Percentiles rank a stretch among this genome's conserved stretches.
Conservation (phyloP, 106 monocot genomes). For the Amphibolis antarctica region DNA sequence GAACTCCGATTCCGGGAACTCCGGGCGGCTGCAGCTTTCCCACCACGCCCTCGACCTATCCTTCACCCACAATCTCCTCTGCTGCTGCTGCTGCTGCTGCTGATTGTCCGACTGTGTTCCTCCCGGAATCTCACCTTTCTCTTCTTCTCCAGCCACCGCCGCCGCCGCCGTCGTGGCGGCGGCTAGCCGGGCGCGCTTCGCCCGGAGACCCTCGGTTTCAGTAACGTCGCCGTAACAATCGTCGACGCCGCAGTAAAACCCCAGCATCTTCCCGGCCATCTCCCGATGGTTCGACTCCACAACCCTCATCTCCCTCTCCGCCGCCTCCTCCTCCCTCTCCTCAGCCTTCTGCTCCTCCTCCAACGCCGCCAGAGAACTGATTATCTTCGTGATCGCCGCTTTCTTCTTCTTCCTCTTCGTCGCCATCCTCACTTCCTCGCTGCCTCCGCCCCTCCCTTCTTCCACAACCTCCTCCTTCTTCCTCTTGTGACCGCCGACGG, state of each 20-base stretch:
- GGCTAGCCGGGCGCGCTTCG: conserved; percentile 4
- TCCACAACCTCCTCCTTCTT: neutral
- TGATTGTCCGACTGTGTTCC: neutral
- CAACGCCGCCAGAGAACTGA: conserved; percentile 36
- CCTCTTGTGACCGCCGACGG: conserved; percentile 1
- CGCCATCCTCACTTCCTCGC: neutral
- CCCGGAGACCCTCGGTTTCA: conserved; percentile 16
- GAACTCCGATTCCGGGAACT: conserved; percentile 42
- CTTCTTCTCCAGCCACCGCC: neutral
- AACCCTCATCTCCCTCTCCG: conserved; percentile 18
- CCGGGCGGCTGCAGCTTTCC: conserved; percentile 38
- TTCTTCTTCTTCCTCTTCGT: conserved; percentile 12
- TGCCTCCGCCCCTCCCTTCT: neutral
- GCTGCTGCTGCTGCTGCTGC: conserved; percentile 3
- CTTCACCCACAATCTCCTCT: conserved; percentile 44
- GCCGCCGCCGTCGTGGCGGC: conserved; percentile 15
- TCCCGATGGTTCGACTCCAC: conserved; percentile 23
- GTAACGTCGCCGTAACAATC: conserved; percentile 31
- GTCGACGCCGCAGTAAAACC: conserved; percentile 20
- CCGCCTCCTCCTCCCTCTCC: conserved; percentile 7
- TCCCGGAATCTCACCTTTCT: neutral
- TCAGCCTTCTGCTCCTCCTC: conserved; percentile 31
- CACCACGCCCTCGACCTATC: conserved; percentile 50
- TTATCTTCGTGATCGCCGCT: conserved; percentile 17
- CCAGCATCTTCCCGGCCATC: conserved; percentile 18